A percentile compares a stretch with the other conserved stretches of the same genome.
These are phyloP conservation scores for Trametes sp. DNA, from an alignment of 1,284 basidiomycete species.

Conservation along the genomic window DNA sequence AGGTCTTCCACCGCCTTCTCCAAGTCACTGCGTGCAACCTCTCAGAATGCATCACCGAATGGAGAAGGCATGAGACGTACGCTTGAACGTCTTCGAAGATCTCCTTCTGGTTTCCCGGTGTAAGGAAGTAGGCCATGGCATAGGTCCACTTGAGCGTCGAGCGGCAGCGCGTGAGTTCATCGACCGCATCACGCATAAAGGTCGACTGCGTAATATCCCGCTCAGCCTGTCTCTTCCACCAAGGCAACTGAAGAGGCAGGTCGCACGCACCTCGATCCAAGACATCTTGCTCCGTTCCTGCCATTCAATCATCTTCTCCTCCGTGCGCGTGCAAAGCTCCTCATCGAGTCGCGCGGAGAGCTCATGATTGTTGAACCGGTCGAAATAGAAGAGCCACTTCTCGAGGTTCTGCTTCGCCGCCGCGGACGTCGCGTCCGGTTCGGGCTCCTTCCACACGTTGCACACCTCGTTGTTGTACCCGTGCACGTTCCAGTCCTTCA, in stretches of 20 bases:
- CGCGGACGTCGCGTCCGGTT: conserved; percentile 56
- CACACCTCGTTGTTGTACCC: conserved; percentile 69
- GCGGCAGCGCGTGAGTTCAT: conserved; percentile 61
- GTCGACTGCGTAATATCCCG: conserved; percentile 46
- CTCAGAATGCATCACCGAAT: background rate
- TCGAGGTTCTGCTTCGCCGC: conserved; percentile 64
- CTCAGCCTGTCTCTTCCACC: too few relatives aligned
- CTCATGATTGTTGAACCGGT: conserved; percentile 75
- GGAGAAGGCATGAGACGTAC: conserved; percentile 35
- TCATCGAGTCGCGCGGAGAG: conserved; percentile 69
- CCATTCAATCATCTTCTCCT: conserved; percentile 76
- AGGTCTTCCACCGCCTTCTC: conserved; percentile 73
- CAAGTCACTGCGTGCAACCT: conserved; percentile 51
- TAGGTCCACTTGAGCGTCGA: conserved; percentile 77
- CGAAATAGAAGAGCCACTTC: conserved; percentile 73
- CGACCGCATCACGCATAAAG: conserved; percentile 71
- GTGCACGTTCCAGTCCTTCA: conserved; percentile 70
- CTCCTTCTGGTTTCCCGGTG: conserved; percentile 67
- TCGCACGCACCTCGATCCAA: conserved; percentile 67
- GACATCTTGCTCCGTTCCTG: conserved; percentile 63
- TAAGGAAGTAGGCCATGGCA: conserved; percentile 74
- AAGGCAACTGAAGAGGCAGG: background rate
- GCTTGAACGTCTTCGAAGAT: conserved; percentile 75
- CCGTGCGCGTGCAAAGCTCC: conserved; percentile 64
- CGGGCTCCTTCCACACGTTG: conserved; percentile 71